A percentile compares a stretch with the other conserved stretches of the same genome.
Conservation (phyloP, 495 filamentous ascomycete species). For the Baudoinia panamericana region DNA sequence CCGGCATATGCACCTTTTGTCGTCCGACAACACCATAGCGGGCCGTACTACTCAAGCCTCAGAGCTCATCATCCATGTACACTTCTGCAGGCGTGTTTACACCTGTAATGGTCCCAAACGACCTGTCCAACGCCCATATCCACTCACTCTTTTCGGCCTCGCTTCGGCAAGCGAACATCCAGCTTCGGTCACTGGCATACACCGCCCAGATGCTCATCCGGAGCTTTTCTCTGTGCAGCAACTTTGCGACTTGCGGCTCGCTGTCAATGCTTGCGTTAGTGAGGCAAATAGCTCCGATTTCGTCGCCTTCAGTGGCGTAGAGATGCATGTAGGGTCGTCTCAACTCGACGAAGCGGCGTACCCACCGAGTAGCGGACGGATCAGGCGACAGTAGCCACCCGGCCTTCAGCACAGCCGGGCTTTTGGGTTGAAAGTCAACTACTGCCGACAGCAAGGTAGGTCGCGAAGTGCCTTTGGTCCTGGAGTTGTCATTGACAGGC, state of each 20-base stretch:
- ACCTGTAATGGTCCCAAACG: slow-evolving; percentile 30
- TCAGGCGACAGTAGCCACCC: slow-evolving; percentile 74
- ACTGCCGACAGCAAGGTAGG: slow-evolving; percentile 43
- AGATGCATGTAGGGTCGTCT: slow-evolving; percentile 86
- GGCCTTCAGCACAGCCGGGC: slow-evolving; percentile 56
- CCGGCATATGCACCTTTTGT: background rate
- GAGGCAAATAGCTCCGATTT: slow-evolving; percentile 76
- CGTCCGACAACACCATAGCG: background rate
- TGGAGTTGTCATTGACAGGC: slow-evolving; percentile 32
- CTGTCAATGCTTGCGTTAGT: slow-evolving; percentile 75
- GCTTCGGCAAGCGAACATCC: slow-evolving; percentile 76
- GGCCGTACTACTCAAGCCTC: background rate
- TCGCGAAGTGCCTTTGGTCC: slow-evolving; percentile 19
- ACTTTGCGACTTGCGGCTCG: slow-evolving; percentile 67
- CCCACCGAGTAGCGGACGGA: slow-evolving; percentile 63
- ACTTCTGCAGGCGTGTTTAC: background rate
- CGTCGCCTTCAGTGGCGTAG: slow-evolving; percentile 74
- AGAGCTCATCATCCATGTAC: slow-evolving; percentile 3
- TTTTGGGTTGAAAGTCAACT: slow-evolving; percentile 53
- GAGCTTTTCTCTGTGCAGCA: slow-evolving; percentile 43
- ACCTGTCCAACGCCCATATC: slow-evolving; percentile 68
- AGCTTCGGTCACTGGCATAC: slow-evolving; percentile 85
- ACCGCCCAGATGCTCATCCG: slow-evolving; percentile 72
- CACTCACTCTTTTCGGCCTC: slow-evolving; percentile 88
- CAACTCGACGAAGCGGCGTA: slow-evolving; percentile 84